These are phyloP conservation scores for Filosporella fistucella DNA, from an alignment of 495 filamentous ascomycete species.

Conservation along the genomic window DNA sequence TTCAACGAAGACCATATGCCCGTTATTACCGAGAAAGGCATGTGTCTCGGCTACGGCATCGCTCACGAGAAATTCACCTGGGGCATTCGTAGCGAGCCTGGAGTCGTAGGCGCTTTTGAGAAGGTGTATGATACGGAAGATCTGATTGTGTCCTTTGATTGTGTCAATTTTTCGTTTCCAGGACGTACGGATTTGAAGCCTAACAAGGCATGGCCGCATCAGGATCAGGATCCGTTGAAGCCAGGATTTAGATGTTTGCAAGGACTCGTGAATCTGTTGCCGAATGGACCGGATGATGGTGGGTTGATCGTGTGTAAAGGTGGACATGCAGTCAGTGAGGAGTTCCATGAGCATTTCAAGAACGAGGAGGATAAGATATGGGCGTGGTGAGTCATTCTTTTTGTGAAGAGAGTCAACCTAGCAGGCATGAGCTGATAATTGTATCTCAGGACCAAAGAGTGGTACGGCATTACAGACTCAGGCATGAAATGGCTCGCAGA, in stretches of 20 bases:
- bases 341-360: conserved; percentile 31
- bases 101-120: conserved; percentile 34
- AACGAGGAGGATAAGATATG: no score
- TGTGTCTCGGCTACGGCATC: conserved; percentile 33
- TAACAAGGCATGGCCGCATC: conserved; percentile 42
- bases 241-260: conserved; percentile 41
- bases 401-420: no score
- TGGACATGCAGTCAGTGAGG: conserved; percentile 28
- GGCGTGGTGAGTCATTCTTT: no score
- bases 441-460: conserved; percentile 33
- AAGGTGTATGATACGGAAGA: conserved; percentile 38
- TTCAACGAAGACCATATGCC: conserved; percentile 32
- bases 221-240: conserved; percentile 37
- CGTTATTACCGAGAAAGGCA: conserved; percentile 38
- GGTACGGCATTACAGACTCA: conserved; percentile 33
- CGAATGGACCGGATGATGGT: conserved; percentile 39
- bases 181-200: conserved; percentile 30
- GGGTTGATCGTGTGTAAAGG: conserved; percentile 37
- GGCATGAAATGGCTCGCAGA: conserved; percentile 36
- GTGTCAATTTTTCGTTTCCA: conserved; percentile 35
- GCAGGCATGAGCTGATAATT: no score
- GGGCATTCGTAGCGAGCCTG: conserved; percentile 36
- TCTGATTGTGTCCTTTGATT: conserved; percentile 42
- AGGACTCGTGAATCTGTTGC: conserved; percentile 39
- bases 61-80: conserved; percentile 40